These are phyloP conservation scores for Synchytrium microbalum DNA, from an alignment of 371 early-diverging fungal species.

Conservation along the genomic window DNA sequence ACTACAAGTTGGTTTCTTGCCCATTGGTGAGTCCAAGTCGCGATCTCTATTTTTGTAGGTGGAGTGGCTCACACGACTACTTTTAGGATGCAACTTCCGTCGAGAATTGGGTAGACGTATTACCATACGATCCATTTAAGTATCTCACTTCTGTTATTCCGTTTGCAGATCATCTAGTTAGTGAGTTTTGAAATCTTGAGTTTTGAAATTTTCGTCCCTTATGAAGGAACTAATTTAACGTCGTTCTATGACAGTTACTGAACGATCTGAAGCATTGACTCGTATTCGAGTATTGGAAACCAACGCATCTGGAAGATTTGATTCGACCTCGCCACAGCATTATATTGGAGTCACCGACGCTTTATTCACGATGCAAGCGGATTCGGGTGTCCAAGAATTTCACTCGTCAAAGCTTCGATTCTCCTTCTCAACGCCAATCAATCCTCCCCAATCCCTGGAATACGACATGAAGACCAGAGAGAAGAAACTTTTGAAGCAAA, in stretches of 20 bases:
- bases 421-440: conserved; percentile 21
- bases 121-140: conserved; percentile 34
- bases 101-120: conserved; percentile 24
- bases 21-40: conserved; percentile 18
- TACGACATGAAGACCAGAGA: conserved; percentile 13
- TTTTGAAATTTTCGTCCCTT: too few relatives aligned
- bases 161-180: conserved; percentile 21
- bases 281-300: conserved; percentile 16
- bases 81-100: conserved; percentile 18
- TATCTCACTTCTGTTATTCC: conserved; percentile 17
- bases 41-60: too few relatives aligned
- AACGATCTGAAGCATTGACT: conserved; percentile 22
- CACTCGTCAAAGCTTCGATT: conserved; percentile 17
- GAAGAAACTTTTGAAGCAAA: conserved; percentile 24
- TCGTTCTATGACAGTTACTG: conserved; percentile 9
- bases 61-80: too few relatives aligned
- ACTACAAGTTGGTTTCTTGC: conserved; percentile 23
- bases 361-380: neutral
- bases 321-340: neutral
- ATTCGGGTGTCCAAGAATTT: conserved; percentile 11
- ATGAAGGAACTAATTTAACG: too few relatives aligned
- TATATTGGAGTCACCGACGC: neutral
- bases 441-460: conserved; percentile 20
- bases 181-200: conserved; percentile 4
- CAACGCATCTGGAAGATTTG: neutral